These are phyloP conservation scores for Suhomyces tanzawaensis DNA, from an alignment of 805 yeast species.

Conservation along the genomic window DNA sequence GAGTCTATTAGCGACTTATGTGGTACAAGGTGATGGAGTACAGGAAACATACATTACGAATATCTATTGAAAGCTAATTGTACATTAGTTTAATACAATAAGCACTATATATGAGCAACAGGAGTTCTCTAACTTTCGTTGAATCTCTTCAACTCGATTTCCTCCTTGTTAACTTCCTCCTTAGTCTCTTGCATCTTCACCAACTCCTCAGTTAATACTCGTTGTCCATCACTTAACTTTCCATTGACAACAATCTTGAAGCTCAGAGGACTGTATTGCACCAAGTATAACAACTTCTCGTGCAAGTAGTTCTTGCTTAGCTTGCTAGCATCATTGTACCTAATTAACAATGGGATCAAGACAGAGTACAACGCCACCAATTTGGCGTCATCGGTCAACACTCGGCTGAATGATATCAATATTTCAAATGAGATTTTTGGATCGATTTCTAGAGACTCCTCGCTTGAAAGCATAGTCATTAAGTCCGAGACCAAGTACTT, in stretches of 20 bases:
- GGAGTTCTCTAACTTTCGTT: slow-evolving; percentile 11
- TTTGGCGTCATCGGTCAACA: slow-evolving; percentile 27
- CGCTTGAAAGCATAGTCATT: slow-evolving; percentile 27
- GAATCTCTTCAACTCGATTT: slow-evolving; percentile 52
- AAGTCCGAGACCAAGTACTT: slow-evolving; percentile 47
- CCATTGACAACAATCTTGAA: slow-evolving; percentile 50
- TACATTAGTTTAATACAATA: not conserved
- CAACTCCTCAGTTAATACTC: slow-evolving; percentile 40
- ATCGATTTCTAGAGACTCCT: slow-evolving; percentile 13
- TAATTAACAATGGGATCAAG: slow-evolving; percentile 37
- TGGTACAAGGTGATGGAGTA: too few relatives aligned
- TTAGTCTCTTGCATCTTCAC: slow-evolving; percentile 25
- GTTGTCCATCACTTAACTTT: slow-evolving; percentile 40
- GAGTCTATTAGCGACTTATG: too few relatives aligned
- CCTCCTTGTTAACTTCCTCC: slow-evolving; percentile 18
- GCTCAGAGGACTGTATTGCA: slow-evolving; percentile 40
- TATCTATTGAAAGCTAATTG: too few relatives aligned
- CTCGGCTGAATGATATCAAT: slow-evolving; percentile 44
- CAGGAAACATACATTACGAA: too few relatives aligned
- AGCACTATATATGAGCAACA: not conserved
- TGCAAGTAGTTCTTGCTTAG: slow-evolving; percentile 40
- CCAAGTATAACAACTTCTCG: slow-evolving; percentile 46
- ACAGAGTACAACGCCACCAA: slow-evolving; percentile 29
- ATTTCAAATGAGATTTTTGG: slow-evolving; percentile 44
- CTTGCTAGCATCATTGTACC: slow-evolving; percentile 16